Conservation (phyloP, 2,329 filamentous ascomycete species). For the Penicillium olsonii region DNA sequence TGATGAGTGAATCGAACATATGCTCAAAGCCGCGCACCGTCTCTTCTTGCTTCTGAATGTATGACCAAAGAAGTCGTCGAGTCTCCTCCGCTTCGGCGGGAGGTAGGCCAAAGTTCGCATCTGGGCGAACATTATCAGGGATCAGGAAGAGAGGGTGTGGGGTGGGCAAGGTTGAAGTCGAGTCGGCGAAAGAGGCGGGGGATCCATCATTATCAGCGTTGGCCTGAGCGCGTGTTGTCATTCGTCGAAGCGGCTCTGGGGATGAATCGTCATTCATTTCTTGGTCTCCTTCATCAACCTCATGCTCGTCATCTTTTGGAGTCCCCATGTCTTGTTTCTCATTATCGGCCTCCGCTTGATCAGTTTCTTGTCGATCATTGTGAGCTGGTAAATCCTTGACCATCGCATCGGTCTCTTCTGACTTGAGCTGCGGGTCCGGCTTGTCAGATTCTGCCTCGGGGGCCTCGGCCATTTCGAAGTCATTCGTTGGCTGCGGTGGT, state of each 20-base stretch:
- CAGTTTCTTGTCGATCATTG: constrained; percentile 10
- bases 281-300: constrained; percentile 30
- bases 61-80: constrained; percentile 60
- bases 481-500: constrained; percentile 13
- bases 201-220: constrained; percentile 36
- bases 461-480: constrained; percentile 38
- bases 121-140: constrained; percentile 51
- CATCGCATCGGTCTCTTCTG: constrained; percentile 37
- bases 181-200: constrained; percentile 31
- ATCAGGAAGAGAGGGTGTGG: constrained; percentile 61
- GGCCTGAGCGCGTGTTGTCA: constrained; percentile 49
- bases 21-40: constrained; percentile 59
- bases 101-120: constrained; percentile 60
- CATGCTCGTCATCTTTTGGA: constrained; percentile 12
- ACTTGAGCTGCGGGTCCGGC: constrained; percentile 27
- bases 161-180: constrained; percentile 35
- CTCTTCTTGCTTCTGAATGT: constrained; percentile 68
- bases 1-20: constrained; percentile 58
- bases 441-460: constrained; percentile 11
- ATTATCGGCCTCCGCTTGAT: constrained; percentile 6
- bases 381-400: constrained; percentile 38
- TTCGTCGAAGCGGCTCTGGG: constrained; percentile 45
- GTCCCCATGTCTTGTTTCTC: constrained; percentile 17
- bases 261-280: constrained; percentile 39
- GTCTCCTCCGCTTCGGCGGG: constrained; percentile 63